These are phyloP conservation scores for Dictyostelium purpureum DNA, from an alignment of 78 protist species.

Conservation along the genomic window DNA sequence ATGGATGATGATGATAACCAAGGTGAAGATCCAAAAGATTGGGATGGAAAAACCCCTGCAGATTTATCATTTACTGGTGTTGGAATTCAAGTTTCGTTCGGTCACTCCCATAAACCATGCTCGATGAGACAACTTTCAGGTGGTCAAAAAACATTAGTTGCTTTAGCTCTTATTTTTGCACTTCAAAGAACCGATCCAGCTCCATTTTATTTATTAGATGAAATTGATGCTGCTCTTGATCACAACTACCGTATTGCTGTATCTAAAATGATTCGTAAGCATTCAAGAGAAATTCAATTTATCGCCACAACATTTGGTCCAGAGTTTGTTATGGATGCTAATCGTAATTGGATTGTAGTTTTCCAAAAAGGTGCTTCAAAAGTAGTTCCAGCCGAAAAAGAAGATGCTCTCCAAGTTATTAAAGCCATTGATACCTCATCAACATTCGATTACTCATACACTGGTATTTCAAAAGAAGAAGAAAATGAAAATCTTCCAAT, in stretches of 20 bases:
- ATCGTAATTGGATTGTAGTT: conserved; percentile 67
- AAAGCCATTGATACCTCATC: conserved; percentile 15
- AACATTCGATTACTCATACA: conserved; percentile 31
- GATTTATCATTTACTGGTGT: conserved; percentile 79
- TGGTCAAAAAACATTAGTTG: conserved; percentile 97
- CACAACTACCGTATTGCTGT: conserved; percentile 91
- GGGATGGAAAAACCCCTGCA: background rate
- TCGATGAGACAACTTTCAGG: conserved; percentile 61
- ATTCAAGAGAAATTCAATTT: conserved; percentile 55
- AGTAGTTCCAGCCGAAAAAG: conserved; percentile 4
- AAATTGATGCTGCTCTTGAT: conserved; percentile 99
- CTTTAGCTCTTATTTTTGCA: conserved; percentile 98
- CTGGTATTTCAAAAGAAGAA: conserved; percentile 27
- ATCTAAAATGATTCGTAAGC: conserved; percentile 84
- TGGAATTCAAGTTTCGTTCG: conserved; percentile 81
- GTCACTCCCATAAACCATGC: conserved; percentile 37
- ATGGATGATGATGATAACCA: conserved; percentile 24
- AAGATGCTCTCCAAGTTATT: conserved; percentile 49
- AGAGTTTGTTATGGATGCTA: conserved; percentile 80
- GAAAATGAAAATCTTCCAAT: background rate
- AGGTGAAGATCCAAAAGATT: conserved; percentile 27
- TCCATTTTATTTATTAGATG: conserved; percentile 99
- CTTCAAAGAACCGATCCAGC: conserved; percentile 99
- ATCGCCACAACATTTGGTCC: conserved; percentile 85
- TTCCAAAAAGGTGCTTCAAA: conserved; percentile 38